Evolutionary conservation across 202 grass and related monocot species (phyloP).

Genomic region (Saccharum hybrid): DNA sequence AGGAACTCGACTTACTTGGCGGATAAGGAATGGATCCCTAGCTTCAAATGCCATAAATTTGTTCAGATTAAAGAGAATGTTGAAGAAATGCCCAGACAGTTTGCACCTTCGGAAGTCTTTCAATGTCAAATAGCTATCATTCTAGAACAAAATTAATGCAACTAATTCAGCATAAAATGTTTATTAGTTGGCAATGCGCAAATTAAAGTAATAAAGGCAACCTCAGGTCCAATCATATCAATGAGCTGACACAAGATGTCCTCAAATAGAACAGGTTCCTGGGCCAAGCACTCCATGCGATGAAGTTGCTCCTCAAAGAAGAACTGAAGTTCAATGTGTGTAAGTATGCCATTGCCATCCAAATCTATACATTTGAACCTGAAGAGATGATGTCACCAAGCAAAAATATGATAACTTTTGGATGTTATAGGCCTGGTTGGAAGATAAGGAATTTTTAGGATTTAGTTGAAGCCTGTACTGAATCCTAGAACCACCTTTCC

Average conservation of each 20-base stretch:
- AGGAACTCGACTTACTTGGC: constrained; percentile 69
- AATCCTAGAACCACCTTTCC: neutral
- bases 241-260: constrained; percentile 97
- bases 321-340: constrained; percentile 90
- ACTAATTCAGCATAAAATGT: constrained; percentile 36
- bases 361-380: constrained; percentile 98
- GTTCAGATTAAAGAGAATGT: constrained; percentile 98
- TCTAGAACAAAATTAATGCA: constrained; percentile 57
- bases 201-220: constrained; percentile 42
- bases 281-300: constrained; percentile 98
- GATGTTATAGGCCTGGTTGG: neutral
- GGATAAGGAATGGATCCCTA: constrained; percentile 97
- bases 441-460: neutral
- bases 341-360: constrained; percentile 91
- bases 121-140: constrained; percentile 69
- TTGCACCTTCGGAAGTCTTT: constrained; percentile 84
- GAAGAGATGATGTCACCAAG: constrained; percentile 34
- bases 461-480: neutral
- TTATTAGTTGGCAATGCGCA: constrained; percentile 28
- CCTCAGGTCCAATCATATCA: constrained; percentile 96
- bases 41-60: constrained; percentile 98
- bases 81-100: constrained; percentile 89
- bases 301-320: constrained; percentile 99
- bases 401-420: constrained; percentile 35
- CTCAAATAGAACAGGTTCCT: constrained; percentile 94